Base-by-base conservation (phyloP, 2,329 filamentous ascomycete genomes). In the Diaporthe longicolla region DNA sequence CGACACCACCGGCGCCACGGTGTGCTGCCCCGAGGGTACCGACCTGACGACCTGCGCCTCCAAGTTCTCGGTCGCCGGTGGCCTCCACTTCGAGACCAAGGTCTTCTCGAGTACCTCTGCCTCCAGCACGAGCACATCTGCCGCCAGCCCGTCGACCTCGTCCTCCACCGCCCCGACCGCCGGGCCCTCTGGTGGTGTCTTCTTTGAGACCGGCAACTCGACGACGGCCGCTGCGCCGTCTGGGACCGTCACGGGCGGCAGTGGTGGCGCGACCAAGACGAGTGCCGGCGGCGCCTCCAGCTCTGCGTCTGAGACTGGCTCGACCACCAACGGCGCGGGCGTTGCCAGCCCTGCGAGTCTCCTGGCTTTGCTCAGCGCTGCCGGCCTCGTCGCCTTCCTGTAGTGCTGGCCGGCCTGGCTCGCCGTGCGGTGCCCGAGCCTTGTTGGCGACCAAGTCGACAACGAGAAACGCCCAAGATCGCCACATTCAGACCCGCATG, bases 21-120 rank as follows among this genome's bases (percentile, higher is more conserved):
- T 88, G 84, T 93, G 91, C 85, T 93, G 91, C 82, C 89, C 89
- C 55, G 82, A 91, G 57, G 85, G 83, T 75, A 84, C 89, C 85
- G 84, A 86, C 75, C 84, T 91, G 65, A 82, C 81, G 35, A 82
- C 87, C 59, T 93, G 91, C 82, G 90, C 90, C 72, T 82, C 83
- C 70, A 84, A 83, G 40, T 88, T 87, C 77, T 82, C 80, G 58
- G 82, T 89, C 71, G 83, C 86, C 43, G 89, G 88, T 70, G 82
- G 81, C 57, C 86, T 92, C 71, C 82, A 84, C 68, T 85, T 85
- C 66, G 84, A 87, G 76, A 84, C 86, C 35, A 80, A 85, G 71
- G 79, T 82, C 59, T 81, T 84, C 13, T 43, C 13, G 15, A 82
- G 81, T 15, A 78, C 83, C 35, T 77, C 81, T 11, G 77, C 78